Evolutionary conservation across 306 rosid species (phyloP).

Genomic region (peach (Prunus persica)): Prunus_persica_NCBIv2 NC_034012.1:10813501-10814000

Average conservation of each 20-base stretch:
- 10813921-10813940: conserved; percentile 30
- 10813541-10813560: too few species aligned
- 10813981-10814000: conserved; percentile 55
- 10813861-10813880: neutral
- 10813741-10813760: conserved; percentile 7
- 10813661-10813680: too few species aligned
- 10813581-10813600: too few species aligned
- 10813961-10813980: conserved; percentile 42
- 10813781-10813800: conserved; percentile 6
- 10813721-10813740: neutral
- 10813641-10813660: too few species aligned
- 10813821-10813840: neutral
- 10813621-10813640: too few species aligned
- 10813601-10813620: too few species aligned
- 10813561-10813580: too few species aligned
- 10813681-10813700: too few species aligned
- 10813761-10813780: neutral
- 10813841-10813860: neutral
- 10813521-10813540: too few species aligned
- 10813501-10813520: too few species aligned
- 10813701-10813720: neutral
- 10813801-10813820: neutral
- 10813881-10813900: neutral
- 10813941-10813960: conserved; percentile 44
- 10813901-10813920: conserved; percentile 11